Evolutionary conservation across 2,329 filamentous ascomycete genomes (phyloP).

Genomic region (Arthrobotrys megalospora): DNA sequence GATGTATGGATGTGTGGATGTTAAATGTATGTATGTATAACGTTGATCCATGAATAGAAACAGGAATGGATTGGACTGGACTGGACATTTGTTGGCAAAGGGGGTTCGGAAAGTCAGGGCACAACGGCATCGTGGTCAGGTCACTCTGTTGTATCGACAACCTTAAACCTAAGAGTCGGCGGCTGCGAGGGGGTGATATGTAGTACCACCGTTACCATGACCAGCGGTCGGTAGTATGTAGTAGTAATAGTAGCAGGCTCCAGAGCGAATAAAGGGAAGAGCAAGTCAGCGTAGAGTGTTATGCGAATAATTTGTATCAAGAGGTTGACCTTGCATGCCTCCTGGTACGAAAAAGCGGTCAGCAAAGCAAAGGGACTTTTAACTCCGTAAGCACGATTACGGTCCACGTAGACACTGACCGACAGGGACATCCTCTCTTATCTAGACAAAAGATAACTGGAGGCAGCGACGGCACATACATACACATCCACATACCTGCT

Average conservation of each 20-base stretch:
- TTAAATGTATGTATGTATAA: conserved; percentile 19
- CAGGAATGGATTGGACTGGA: conserved; percentile 19
- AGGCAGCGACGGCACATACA: neutral
- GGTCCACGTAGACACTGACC: neutral
- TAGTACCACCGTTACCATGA: conserved; percentile 5
- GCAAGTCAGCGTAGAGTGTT: neutral
- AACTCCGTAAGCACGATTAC: conserved; percentile 22
- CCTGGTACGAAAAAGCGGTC: conserved; percentile 11
- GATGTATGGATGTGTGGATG: neutral
- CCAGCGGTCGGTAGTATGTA: conserved; percentile 2
- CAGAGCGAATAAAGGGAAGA: conserved; percentile 11
- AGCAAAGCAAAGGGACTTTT: neutral
- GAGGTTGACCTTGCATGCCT: conserved; percentile 20
- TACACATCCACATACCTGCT: neutral
- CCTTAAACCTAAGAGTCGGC: conserved; percentile 19
- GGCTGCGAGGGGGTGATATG: conserved; percentile 30
- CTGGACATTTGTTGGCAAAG: neutral
- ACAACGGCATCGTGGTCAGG: conserved; percentile 43
- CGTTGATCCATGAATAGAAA: conserved; percentile 34
- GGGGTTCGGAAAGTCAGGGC: conserved; percentile 16
- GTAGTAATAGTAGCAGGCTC: neutral
- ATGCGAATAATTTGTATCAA: conserved; percentile 26
- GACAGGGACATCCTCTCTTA: neutral
- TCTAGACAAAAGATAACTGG: neutral
- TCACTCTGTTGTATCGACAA: conserved; percentile 45